Percentiles rank a stretch among this genome's conserved stretches.
Evolutionary conservation across 2,329 filamentous ascomycete species (phyloP).

Genomic region (Claviceps sp.): DNA sequence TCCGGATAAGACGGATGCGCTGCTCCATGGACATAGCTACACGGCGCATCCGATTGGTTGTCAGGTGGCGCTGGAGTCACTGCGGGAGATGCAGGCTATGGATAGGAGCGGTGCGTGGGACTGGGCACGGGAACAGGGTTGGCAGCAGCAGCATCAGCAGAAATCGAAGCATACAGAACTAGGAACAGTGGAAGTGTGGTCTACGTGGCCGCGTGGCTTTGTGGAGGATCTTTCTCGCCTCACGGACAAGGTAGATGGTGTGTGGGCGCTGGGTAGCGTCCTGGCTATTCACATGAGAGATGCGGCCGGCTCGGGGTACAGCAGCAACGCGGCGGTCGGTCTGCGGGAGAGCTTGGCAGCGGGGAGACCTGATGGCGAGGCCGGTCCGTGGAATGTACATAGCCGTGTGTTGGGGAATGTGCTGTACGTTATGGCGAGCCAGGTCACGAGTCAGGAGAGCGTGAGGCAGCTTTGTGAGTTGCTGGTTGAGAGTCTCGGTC

Average conservation of each 20-base stretch:
- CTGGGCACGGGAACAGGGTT: constrained; percentile 36
- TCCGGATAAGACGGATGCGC: constrained; percentile 61
- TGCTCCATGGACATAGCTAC: constrained; percentile 78
- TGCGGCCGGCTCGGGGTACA: constrained; percentile 30
- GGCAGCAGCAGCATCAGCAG: constrained; percentile 2
- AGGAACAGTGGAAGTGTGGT: constrained; percentile 37
- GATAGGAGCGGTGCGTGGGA: constrained; percentile 44
- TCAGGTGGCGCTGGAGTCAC: constrained; percentile 56
- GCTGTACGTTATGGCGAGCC: constrained; percentile 43
- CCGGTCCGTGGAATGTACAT: constrained; percentile 35
- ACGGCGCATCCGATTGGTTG: constrained; percentile 76
- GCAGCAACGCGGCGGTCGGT: constrained; percentile 30
- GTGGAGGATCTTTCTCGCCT: constrained; percentile 43
- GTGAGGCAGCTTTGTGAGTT: constrained; percentile 14
- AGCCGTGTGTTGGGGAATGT: constrained; percentile 43
- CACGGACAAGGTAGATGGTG: constrained; percentile 41
- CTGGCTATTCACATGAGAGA: constrained; percentile 47
- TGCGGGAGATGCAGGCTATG: constrained; percentile 46
- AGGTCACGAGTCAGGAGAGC: constrained; percentile 23
- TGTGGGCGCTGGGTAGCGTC: constrained; percentile 64
- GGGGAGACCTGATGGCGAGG: constrained; percentile 10
- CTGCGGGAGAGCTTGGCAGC: constrained; percentile 25
- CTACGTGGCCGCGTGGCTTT: constrained; percentile 53
- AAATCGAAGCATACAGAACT: neutral
- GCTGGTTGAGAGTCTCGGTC: constrained; percentile 5